Conservation (phyloP, 768 basidiomycete species). For the Hydnum rufescens region DNA sequence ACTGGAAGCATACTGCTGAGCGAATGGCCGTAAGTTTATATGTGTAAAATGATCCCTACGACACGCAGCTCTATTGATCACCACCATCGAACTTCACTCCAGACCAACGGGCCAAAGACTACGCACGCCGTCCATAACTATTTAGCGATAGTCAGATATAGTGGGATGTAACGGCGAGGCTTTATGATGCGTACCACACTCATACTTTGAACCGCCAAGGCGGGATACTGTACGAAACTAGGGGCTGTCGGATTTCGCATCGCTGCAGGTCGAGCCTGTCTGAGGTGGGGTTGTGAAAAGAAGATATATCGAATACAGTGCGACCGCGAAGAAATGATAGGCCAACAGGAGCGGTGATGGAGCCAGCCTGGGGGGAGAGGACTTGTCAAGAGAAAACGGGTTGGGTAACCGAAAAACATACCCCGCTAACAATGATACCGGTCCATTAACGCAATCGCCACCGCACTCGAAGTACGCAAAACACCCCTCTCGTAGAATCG, state of each 20-base stretch:
- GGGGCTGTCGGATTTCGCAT: constrained; percentile 23
- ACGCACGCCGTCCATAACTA: constrained; percentile 82
- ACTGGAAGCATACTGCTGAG: too few species aligned
- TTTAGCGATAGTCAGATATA: constrained; percentile 5
- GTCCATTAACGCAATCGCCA: constrained; percentile 71
- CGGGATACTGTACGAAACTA: constrained; percentile 44
- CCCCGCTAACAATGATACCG: constrained; percentile 81
- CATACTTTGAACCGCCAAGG: constrained; percentile 36
- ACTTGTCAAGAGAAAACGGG: neutral
- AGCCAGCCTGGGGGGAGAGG: constrained; percentile 32
- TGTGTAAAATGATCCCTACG: too few species aligned
- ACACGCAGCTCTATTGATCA: too few species aligned
- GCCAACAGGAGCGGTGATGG: constrained; percentile 66
- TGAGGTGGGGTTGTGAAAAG: constrained; percentile 37
- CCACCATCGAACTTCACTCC: constrained; percentile 75
- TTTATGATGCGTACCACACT: constrained; percentile 50
- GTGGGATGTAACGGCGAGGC: neutral
- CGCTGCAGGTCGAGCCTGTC: neutral
- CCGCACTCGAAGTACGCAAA: constrained; percentile 96
- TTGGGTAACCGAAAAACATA: constrained; percentile 18
- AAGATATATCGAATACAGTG: constrained; percentile 83
- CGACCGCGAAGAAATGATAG: constrained; percentile 89
- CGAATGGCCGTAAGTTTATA: too few species aligned
- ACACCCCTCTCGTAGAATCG: constrained; percentile 35
- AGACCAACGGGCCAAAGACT: constrained; percentile 76